Percentiles rank a stretch among this genome's conserved stretches.
Conservation (phyloP, 1,284 basidiomycete species). For the Athelia sp. region DNA sequence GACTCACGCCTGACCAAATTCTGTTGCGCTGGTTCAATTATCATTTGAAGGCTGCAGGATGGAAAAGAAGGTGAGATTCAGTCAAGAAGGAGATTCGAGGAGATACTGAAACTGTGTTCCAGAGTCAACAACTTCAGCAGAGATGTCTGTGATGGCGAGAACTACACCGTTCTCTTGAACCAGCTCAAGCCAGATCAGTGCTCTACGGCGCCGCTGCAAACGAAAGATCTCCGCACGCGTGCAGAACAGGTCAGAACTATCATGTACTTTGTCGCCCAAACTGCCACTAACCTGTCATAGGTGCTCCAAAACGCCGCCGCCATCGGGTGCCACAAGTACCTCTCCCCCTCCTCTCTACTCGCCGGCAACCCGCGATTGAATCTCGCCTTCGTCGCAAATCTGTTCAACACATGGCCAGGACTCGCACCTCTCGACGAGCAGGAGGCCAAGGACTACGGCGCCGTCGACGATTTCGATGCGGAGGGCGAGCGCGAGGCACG, state of each 20-base stretch:
- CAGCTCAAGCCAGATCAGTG: constrained; percentile 94
- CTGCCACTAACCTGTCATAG: constrained; percentile 18
- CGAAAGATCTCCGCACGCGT: constrained; percentile 74
- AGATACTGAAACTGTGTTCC: constrained; percentile 4
- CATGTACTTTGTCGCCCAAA: background rate
- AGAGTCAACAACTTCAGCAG: constrained; percentile 97
- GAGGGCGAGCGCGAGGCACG: constrained; percentile 98
- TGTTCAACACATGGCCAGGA: constrained; percentile 97
- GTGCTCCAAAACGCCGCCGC: constrained; percentile 90
- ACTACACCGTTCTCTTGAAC: constrained; percentile 94
- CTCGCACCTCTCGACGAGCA: constrained; percentile 91
- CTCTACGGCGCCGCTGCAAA: constrained; percentile 89
- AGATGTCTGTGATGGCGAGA: constrained; percentile 93
- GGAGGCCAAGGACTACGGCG: constrained; percentile 77
- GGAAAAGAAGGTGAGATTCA: constrained; percentile 67
- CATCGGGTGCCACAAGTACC: constrained; percentile 95
- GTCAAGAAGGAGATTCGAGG: background rate
- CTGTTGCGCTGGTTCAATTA: constrained; percentile 98
- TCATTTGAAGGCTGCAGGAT: constrained; percentile 93
- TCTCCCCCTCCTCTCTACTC: constrained; percentile 88
- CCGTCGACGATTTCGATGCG: constrained; percentile 96
- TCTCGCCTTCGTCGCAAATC: constrained; percentile 96
- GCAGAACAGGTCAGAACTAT: constrained; percentile 68
- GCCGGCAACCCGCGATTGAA: constrained; percentile 97
- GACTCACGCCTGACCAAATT: constrained; percentile 95